phyloP scores from a whole-genome alignment of 805 yeast genomes.

The Nakazawaea molendinolei region DNA sequence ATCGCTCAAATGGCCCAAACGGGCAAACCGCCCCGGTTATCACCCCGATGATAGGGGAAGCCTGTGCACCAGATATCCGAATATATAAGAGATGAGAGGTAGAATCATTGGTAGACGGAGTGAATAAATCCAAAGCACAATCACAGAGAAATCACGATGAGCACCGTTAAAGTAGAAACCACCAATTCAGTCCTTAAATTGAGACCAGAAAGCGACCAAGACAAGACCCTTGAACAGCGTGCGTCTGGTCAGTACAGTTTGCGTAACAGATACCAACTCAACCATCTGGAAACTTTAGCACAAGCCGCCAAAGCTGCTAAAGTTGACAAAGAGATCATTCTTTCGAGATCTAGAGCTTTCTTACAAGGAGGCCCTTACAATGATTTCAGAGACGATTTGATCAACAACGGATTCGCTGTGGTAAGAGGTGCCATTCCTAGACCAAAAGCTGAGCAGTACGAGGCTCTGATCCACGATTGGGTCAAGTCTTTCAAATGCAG shows the following conservation, averaged over 20 bases:
- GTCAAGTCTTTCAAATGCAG: constrained; percentile 16
- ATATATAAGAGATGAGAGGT: too few relatives aligned
- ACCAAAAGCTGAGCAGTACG: constrained; percentile 20
- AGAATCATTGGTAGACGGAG: too few relatives aligned
- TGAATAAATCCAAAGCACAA: too few relatives aligned
- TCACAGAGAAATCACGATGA: too few relatives aligned
- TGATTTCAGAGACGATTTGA: constrained; percentile 26
- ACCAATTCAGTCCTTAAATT: constrained; percentile 6
- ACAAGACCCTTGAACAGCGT: constrained; percentile 1
- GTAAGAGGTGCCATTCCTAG: constrained; percentile 23
- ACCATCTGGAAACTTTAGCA: not conserved
- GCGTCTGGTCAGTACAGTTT: constrained; percentile 6
- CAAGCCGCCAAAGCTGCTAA: constrained; percentile 7
- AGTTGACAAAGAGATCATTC: constrained; percentile 6
- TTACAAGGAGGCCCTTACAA: constrained; percentile 10
- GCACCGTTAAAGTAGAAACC: too few relatives aligned
- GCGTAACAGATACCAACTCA: not conserved
- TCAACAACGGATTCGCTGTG: constrained; percentile 25
- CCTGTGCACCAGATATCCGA: too few relatives aligned
- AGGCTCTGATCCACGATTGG: constrained; percentile 19
- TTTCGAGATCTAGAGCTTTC: not conserved
- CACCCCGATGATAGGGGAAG: too few relatives aligned
- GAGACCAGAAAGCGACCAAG: constrained; percentile 5
- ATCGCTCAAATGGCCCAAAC: too few relatives aligned
- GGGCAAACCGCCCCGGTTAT: too few relatives aligned